These are phyloP conservation scores for Camelina sativa DNA, from an alignment of 345 rosid genomes.

Conservation along the genomic window DNA sequence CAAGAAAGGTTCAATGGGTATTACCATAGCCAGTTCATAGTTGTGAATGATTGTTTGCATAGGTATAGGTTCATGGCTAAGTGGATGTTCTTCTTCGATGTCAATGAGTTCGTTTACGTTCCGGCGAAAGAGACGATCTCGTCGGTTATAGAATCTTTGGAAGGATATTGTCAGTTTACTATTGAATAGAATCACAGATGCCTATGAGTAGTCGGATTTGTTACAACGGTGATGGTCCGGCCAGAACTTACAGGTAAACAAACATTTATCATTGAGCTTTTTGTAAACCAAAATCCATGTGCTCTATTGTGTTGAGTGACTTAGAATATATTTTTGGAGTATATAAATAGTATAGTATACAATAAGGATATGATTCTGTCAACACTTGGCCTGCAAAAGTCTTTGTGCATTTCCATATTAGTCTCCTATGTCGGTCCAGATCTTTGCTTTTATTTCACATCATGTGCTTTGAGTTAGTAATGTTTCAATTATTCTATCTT, in stretches of 20 bases:
- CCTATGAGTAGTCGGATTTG: conserved; percentile 82
- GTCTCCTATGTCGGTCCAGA: conserved; percentile 37
- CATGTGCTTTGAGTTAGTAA: conserved; percentile 21
- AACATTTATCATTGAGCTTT: conserved; percentile 25
- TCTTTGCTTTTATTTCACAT: conserved; percentile 33
- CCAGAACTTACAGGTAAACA: conserved; percentile 67
- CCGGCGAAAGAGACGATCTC: conserved; percentile 58
- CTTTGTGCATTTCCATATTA: conserved; percentile 27
- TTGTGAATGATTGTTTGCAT: conserved; percentile 89
- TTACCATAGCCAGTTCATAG: conserved; percentile 92
- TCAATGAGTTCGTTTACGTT: conserved; percentile 76
- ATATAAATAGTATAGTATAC: background rate
- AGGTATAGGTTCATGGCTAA: conserved; percentile 70
- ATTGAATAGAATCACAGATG: conserved; percentile 84
- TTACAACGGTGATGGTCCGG: conserved; percentile 60
- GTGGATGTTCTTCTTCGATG: conserved; percentile 96
- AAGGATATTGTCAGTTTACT: conserved; percentile 68
- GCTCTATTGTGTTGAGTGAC: conserved; percentile 13
- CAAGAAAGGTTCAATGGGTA: conserved; percentile 95
- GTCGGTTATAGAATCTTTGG: conserved; percentile 67
- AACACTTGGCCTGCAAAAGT: conserved; percentile 35
- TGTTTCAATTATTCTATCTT: conserved; percentile 3
- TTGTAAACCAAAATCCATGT: conserved; percentile 21
- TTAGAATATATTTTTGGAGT: conserved; percentile 21
- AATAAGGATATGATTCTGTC: conserved; percentile 39